A percentile compares a stretch with the other conserved stretches of the same genome.
Conservation (phyloP, 768 basidiomycete species). For the Mycena metata region DNA sequence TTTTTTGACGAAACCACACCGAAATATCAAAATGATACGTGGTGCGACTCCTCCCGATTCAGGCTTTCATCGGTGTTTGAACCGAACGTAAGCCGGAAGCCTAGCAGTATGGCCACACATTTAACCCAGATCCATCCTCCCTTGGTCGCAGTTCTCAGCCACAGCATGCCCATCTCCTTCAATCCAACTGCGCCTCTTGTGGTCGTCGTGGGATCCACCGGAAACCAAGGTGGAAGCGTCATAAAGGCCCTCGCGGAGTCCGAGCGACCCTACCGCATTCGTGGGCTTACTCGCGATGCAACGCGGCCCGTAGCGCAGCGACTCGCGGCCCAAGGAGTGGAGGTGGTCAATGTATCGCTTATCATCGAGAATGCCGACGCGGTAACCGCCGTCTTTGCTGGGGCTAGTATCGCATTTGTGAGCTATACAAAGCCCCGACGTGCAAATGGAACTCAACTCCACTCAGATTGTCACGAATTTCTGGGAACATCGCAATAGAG, state of each 20-base stretch:
- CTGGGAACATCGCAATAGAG: conserved; percentile 11
- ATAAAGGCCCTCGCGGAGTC: conserved; percentile 6
- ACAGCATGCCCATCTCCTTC: conserved; percentile 9
- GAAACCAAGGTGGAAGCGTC: conserved; percentile 24
- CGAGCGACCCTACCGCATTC: conserved; percentile 26
- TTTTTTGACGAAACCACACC: too few species aligned
- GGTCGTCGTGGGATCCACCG: conserved; percentile 21
- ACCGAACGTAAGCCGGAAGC: too few species aligned
- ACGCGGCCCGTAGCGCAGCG: conserved; percentile 20
- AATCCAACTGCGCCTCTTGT: conserved; percentile 9
- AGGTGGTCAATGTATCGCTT: conserved; percentile 16
- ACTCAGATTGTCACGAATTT: conserved; percentile 24
- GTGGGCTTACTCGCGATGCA: conserved; percentile 23
- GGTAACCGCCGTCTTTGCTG: conserved; percentile 4
- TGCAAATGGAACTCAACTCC: background rate
- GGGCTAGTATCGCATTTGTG: conserved; percentile 19
- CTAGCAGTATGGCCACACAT: too few species aligned
- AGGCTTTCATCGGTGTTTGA: too few species aligned
- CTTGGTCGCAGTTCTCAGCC: too few species aligned
- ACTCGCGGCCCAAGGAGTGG: conserved; percentile 15
- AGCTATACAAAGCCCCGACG: background rate
- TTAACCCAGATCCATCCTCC: too few species aligned
- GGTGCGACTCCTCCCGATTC: too few species aligned
- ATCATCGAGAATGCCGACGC: background rate
- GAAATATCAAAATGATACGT: too few species aligned